These are phyloP conservation scores for Chytriomyces sp. DNA, from an alignment of 192 early-diverging fungal species.

Conservation along the genomic window DNA sequence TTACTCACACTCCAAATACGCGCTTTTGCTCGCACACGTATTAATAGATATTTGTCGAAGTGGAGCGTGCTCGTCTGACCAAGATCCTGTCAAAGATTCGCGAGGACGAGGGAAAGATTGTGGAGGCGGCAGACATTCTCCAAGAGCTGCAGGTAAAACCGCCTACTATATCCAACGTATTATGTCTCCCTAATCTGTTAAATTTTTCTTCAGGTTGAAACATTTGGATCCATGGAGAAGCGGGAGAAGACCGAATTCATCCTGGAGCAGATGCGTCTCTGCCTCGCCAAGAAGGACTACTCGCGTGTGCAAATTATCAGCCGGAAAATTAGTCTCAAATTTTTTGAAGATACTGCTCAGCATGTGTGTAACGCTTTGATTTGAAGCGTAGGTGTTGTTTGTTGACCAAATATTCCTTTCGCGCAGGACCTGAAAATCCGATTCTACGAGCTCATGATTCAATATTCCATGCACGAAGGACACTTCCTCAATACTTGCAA, in stretches of 20 bases:
- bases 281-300: constrained; percentile 91
- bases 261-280: constrained; percentile 96
- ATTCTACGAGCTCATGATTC: constrained; percentile 96
- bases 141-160: constrained; percentile 85
- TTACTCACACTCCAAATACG: not conserved
- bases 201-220: constrained; percentile 83
- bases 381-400: not conserved
- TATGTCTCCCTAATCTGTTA: constrained; percentile 2
- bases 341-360: constrained; percentile 81
- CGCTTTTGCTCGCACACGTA: not conserved
- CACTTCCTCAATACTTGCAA: constrained; percentile 91
- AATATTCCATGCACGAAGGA: constrained; percentile 87
- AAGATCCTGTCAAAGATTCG: constrained; percentile 84
- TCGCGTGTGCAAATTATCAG: constrained; percentile 90
- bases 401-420: not conserved
- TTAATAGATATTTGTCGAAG: constrained; percentile 93
- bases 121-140: constrained; percentile 90
- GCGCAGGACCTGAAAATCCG: constrained; percentile 90
- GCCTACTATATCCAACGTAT: not conserved
- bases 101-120: constrained; percentile 88
- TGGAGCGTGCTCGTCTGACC: constrained; percentile 93
- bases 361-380: constrained; percentile 59
- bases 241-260: constrained; percentile 99
- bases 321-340: constrained; percentile 93
- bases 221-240: constrained; percentile 98